Conservation (phyloP, 2,329 filamentous ascomycete genomes). For the Exophiala sideris region DNA sequence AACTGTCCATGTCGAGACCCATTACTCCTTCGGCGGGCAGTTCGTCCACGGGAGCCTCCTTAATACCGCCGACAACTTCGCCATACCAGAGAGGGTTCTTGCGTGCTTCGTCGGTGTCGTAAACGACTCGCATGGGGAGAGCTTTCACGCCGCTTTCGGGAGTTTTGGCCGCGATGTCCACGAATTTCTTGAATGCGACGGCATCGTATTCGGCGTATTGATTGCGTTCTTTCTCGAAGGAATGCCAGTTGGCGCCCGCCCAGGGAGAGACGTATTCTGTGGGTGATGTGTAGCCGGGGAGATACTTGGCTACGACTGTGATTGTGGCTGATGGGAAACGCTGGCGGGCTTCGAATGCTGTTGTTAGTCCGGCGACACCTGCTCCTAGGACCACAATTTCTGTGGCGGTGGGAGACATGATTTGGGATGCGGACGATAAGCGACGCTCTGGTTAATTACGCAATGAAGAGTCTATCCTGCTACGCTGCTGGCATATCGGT, state of each 20-base stretch:
- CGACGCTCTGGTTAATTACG: too few species aligned
- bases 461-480: too few species aligned
- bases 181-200: slow-evolving; percentile 58
- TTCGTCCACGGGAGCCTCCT: slow-evolving; percentile 3
- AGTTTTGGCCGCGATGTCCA: slow-evolving; percentile 54
- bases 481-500: too few species aligned
- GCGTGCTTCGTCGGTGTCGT: slow-evolving; percentile 57
- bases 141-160: slow-evolving; percentile 70
- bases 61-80: slow-evolving; percentile 64
- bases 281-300: slow-evolving; percentile 75
- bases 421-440: too few species aligned
- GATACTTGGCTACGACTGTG: slow-evolving; percentile 71
- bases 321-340: slow-evolving; percentile 48
- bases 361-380: slow-evolving; percentile 59
- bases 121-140: slow-evolving; percentile 23
- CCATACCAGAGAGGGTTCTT: slow-evolving; percentile 69
- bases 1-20: slow-evolving; percentile 68
- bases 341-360: slow-evolving; percentile 53
- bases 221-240: slow-evolving; percentile 34
- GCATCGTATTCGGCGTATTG: slow-evolving; percentile 49
- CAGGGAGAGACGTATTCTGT: slow-evolving; percentile 79
- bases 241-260: slow-evolving; percentile 73
- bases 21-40: slow-evolving; percentile 6
- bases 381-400: slow-evolving; percentile 40
- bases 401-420: not conserved